Evolutionary conservation across 2,329 filamentous ascomycete species (phyloP).

Genomic region (Aureobasidium sp.): DNA sequence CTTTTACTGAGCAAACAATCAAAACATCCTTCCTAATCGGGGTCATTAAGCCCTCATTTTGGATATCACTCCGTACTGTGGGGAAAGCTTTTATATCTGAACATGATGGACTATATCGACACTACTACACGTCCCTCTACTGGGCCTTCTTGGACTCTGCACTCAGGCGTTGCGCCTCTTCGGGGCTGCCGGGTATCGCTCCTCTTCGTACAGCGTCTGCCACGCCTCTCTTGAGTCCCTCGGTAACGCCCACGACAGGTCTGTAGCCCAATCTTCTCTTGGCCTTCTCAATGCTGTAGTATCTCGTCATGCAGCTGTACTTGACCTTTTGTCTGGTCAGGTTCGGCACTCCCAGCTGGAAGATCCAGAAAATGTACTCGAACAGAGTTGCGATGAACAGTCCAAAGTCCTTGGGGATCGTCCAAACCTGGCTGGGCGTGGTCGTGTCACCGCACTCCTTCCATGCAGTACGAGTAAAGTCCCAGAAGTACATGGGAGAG

Average conservation of each 20-base stretch:
- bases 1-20: neutral
- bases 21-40: constrained; percentile 2
- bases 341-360: constrained; percentile 36
- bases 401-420: constrained; percentile 33
- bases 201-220: constrained; percentile 31
- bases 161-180: constrained; percentile 19
- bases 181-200: constrained; percentile 26
- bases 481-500: constrained; percentile 42
- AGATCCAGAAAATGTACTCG: constrained; percentile 37
- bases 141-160: constrained; percentile 16
- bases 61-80: neutral
- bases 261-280: constrained; percentile 59
- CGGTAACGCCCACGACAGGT: constrained; percentile 57
- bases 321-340: constrained; percentile 42
- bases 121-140: neutral
- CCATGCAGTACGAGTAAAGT: constrained; percentile 41
- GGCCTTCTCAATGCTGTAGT: constrained; percentile 70
- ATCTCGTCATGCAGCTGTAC: constrained; percentile 66
- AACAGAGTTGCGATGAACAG: constrained; percentile 34
- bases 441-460: constrained; percentile 34
- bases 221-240: constrained; percentile 46
- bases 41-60: neutral
- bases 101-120: neutral
- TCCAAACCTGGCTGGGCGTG: constrained; percentile 33
- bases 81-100: neutral